phyloP scores from a whole-genome alignment of 306 rosid species.

The Phaseolus lunatus region DNA sequence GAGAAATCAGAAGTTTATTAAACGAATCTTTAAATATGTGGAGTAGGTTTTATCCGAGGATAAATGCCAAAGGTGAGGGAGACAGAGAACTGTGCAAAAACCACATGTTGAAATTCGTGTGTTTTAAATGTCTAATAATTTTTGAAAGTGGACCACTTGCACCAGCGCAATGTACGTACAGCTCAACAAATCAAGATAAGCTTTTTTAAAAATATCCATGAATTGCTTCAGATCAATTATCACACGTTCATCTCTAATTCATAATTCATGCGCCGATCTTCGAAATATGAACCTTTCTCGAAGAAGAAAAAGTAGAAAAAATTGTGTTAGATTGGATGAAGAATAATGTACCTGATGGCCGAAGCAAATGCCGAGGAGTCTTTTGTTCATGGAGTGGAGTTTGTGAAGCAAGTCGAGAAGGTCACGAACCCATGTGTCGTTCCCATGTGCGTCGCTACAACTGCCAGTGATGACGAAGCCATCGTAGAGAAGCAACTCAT shows the following conservation, averaged over 20 bases:
- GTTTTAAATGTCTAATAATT: background rate
- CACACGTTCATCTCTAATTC: background rate
- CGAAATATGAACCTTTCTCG: background rate
- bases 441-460: slow-evolving; percentile 81
- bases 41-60: no score
- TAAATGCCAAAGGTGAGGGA: background rate
- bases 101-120: background rate
- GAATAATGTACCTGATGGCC: slow-evolving; percentile 74
- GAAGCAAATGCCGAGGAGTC: slow-evolving; percentile 85
- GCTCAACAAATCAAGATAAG: background rate
- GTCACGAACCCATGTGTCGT: slow-evolving; percentile 72
- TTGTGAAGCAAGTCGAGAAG: slow-evolving; percentile 61
- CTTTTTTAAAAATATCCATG: background rate
- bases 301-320: no score
- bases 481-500: slow-evolving; percentile 58
- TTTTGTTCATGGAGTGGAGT: slow-evolving; percentile 66
- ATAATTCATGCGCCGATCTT: background rate
- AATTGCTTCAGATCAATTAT: background rate
- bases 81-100: background rate
- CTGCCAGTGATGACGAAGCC: slow-evolving; percentile 92
- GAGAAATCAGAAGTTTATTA: background rate
- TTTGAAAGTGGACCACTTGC: slow-evolving; percentile 16
- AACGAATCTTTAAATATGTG: slow-evolving; percentile 2
- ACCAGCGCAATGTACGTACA: background rate
- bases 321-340: no score